These are phyloP conservation scores for Bothriochloa decipiens DNA, from an alignment of 176 grass and related monocot genomes.

Conservation along the genomic window DNA sequence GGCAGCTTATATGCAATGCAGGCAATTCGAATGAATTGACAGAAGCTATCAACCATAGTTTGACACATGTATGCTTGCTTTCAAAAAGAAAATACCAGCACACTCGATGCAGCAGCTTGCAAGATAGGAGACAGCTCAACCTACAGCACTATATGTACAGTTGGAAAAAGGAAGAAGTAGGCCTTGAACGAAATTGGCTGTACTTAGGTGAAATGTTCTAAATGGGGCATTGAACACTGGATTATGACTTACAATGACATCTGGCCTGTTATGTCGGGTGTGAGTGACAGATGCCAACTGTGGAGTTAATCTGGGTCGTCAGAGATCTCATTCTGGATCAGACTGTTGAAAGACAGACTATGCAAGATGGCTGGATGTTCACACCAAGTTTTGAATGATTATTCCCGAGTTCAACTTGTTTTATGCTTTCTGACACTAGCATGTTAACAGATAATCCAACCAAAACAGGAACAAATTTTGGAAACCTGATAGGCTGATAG, in stretches of 20 bases:
- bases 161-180: neutral
- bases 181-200: neutral
- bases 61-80: constrained; percentile 14
- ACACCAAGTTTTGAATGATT: neutral
- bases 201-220: constrained; percentile 31
- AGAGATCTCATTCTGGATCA: neutral
- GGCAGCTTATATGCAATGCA: constrained; percentile 45
- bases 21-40: constrained; percentile 9
- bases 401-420: neutral
- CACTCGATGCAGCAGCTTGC: constrained; percentile 31
- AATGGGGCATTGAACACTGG: neutral
- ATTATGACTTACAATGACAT: constrained; percentile 19
- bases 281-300: neutral
- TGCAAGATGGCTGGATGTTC: neutral
- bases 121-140: constrained; percentile 57
- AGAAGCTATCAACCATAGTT: constrained; percentile 25
- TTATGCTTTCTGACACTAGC: neutral
- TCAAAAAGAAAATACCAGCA: constrained; percentile 2
- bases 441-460: neutral
- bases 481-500: neutral
- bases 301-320: neutral
- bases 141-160: constrained; percentile 27
- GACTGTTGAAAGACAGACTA: neutral
- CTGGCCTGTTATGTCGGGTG: constrained; percentile 32
- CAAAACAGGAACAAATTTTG: neutral